Conservation (phyloP, 208 protist genomes). For the Crithidia acanthocephali region DNA sequence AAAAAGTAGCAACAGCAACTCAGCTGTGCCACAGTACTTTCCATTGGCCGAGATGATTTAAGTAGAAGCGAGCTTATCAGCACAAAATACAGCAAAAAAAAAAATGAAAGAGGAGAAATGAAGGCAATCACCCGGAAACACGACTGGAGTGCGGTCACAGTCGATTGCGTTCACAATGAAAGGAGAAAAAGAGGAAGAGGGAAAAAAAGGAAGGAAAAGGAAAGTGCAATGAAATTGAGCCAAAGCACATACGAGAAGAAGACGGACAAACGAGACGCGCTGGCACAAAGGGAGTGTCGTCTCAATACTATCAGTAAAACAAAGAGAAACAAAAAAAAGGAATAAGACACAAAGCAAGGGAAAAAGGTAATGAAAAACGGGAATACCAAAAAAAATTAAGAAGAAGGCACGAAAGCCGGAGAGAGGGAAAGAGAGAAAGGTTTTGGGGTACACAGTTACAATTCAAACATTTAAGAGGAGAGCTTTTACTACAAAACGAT, state of each 20-base stretch:
- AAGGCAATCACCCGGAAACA: too few relatives aligned
- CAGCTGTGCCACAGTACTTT: too few relatives aligned
- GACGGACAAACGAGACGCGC: not conserved
- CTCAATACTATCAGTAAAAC: too few relatives aligned
- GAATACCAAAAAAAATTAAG: not conserved
- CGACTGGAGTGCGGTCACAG: too few relatives aligned
- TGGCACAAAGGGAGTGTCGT: too few relatives aligned
- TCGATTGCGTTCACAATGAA: too few relatives aligned
- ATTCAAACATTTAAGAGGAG: too few relatives aligned
- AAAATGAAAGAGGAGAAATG: slow-evolving; percentile 16
- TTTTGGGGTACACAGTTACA: not conserved
- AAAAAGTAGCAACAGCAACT: too few relatives aligned
- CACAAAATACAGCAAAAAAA: slow-evolving; percentile 14
- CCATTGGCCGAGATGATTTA: too few relatives aligned
- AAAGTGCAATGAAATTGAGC: not conserved
- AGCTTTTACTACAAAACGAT: too few relatives aligned
- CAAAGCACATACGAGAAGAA: not conserved
- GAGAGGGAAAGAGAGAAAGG: slow-evolving; percentile 18
- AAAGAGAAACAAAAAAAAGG: not conserved
- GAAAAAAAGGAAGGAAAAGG: not conserved
- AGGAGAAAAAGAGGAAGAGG: slow-evolving; percentile 4
- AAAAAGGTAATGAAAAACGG: slow-evolving; percentile 4
- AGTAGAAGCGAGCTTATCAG: too few relatives aligned
- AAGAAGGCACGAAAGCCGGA: not conserved
- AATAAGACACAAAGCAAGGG: slow-evolving; percentile 17